Percentiles rank a stretch among this genome's conserved stretches.
These are phyloP conservation scores for Stereocaulon alpinum DNA, from an alignment of 495 filamentous ascomycete genomes.

Conservation along the genomic window DNA sequence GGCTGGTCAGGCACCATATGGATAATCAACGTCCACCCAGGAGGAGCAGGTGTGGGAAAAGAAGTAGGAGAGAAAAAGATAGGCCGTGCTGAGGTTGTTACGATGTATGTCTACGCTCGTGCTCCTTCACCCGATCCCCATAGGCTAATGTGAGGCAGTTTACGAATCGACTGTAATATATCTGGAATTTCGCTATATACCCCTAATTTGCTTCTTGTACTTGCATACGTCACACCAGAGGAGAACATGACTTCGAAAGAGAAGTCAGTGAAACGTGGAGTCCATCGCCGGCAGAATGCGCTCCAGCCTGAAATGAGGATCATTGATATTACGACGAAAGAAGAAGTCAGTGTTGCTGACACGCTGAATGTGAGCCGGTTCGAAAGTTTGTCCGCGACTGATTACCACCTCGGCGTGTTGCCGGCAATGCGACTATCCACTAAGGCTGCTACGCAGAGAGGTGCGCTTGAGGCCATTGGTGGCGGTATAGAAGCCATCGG, in stretches of 20 bases:
- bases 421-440: constrained; percentile 56
- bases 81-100: constrained; percentile 78
- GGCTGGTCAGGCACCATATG: constrained; percentile 95
- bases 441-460: constrained; percentile 48
- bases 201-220: constrained; percentile 75
- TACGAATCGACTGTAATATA: constrained; percentile 92
- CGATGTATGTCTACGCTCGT: constrained; percentile 53
- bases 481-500: constrained; percentile 46
- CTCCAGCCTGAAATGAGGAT: constrained; percentile 80
- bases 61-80: constrained; percentile 59
- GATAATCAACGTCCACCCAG: constrained; percentile 84
- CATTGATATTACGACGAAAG: constrained; percentile 73
- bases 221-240: constrained; percentile 75
- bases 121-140: not conserved
- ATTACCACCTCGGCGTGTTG: constrained; percentile 82
- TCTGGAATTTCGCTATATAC: constrained; percentile 96
- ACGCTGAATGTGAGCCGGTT: constrained; percentile 73
- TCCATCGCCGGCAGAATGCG: constrained; percentile 59
- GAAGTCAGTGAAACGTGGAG: constrained; percentile 46
- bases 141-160: constrained; percentile 35
- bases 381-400: constrained; percentile 73
- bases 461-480: constrained; percentile 58
- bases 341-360: constrained; percentile 69
- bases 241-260: constrained; percentile 41
- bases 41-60: constrained; percentile 55